Evolutionary conservation across 1,284 basidiomycete species (phyloP), one percentile per base, ranked within the genome.

Genomic region (Gomphus bonarii): DNA sequence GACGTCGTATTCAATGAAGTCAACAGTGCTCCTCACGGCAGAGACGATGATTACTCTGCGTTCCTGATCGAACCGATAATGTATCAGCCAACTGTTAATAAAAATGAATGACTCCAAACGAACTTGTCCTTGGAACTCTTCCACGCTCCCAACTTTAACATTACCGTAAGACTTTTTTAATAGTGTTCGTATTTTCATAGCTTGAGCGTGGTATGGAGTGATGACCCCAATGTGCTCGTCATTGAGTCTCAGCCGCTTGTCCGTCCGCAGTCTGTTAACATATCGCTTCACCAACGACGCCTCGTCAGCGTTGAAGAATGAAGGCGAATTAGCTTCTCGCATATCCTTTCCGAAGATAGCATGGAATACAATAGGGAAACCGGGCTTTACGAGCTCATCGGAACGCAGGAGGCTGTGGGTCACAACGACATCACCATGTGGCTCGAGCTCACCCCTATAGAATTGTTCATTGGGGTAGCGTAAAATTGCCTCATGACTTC

Each of bases 241-340:
- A 16, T 73, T 64, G n/a, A 72, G 68, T 9, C 65, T 64, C 30
- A 70, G 57, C 4, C 65, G 48, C 31, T 63, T 58, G 54, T 71
- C 63, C n/a, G 65, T 60, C 7, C 66, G 62, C 33, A 75, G 64
- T 30, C 59, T 57, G 57, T 66, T 54, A 9, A 76, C 68, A 61
- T 84, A 84, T 2, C 66, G 62, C 63, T 79, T 80, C 50, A 84
- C 80, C 51, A 77, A 70, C 0, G 74, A 67, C 0, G 73, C 75
- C 62, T 85, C 82, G 40, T 76, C 73, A 38, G 78, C 71, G 59
- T 85, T 85, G 69, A 84, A 84, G 68, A 81, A 85, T 0, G 82
- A 85, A 0, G 82, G 82, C 0, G 81, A 84, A 0, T 73, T 75
- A 3, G 73, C 74, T 64, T 85, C 82, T 5, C 81, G 75, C 38